phyloP scores from a whole-genome alignment of 176 grass and related monocot species.

The Aegilops longissima region DNA sequence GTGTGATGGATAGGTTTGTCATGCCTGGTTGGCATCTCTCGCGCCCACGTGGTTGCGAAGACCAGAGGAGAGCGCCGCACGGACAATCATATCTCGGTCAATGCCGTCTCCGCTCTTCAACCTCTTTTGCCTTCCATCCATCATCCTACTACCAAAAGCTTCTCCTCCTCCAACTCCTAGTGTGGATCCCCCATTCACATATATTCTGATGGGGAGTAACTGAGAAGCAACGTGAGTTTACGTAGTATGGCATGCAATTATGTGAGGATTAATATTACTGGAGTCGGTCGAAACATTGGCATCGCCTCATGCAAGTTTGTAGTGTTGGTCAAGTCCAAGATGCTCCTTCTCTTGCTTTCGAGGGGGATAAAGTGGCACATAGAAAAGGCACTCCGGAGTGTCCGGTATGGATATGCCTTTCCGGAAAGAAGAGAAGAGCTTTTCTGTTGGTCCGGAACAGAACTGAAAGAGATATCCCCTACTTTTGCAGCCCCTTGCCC shows the following conservation, averaged over 20 bases:
- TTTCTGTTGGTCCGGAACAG: not conserved
- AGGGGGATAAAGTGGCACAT: not conserved
- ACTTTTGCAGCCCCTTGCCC: not conserved
- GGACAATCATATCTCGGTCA: constrained; percentile 22
- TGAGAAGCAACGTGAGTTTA: not conserved
- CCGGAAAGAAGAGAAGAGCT: not conserved
- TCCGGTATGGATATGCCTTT: not conserved
- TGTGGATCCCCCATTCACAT: not conserved
- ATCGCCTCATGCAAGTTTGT: not conserved
- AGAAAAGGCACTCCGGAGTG: not conserved
- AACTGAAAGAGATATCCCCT: not conserved
- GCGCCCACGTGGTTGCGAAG: constrained; percentile 4
- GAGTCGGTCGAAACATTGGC: not conserved
- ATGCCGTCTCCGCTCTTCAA: constrained; percentile 22
- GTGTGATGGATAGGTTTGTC: not conserved
- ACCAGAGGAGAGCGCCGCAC: not conserved
- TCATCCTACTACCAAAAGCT: not conserved
- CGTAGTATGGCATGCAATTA: not conserved
- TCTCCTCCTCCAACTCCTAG: not conserved
- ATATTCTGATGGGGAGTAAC: not conserved
- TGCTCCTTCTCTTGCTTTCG: not conserved
- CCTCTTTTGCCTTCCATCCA: not conserved
- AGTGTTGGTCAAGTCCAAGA: not conserved
- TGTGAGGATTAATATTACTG: not conserved
- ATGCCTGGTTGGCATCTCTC: constrained; percentile 9